Evolutionary conservation across 2,329 filamentous ascomycete genomes (phyloP), one percentile per base, ranked within the genome.

Genomic region (Diaporthe amygdali): DNA sequence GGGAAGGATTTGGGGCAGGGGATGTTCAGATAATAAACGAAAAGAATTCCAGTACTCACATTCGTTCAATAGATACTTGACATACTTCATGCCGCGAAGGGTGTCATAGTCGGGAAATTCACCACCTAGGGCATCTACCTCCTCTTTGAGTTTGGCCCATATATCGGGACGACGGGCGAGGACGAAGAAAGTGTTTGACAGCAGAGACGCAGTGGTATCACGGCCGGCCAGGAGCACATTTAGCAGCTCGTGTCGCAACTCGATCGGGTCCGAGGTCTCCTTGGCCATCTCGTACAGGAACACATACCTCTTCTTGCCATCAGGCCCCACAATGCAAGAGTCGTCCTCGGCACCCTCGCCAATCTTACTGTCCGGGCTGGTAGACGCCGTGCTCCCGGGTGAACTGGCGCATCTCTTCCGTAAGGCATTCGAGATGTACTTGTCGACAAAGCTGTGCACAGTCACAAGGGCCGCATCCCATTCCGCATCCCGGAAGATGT

Each of bases 11-110:
- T 8, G 51, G 5, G 32, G 20, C 3, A 22, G n/a, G 17, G 30
- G 17, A 12, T 25, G 7, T 2, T 44, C 2, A n/a, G 44, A 17
- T n/a, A 25, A 7, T 27, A 17, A 22, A n/a, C 10, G 14, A 8
- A 6, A 54, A 54, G n/a, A 32, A 5, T 30, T 1, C 10, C 55
- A 22, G 47, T 5, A 71, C 74, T 74, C 78, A 86, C 84, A 81
- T 77, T 88, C 86, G 69, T 87, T 85, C 61, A 87, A 51, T 41
- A 82, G 83, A 74, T 78, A 83, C 71, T 82, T 82, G 63, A 88
- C 75, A 72, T 87, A 87, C 70, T 83, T 85, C 72, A 86, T 75
- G 41, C 80, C 80, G 71, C 82, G 82, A 68, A 87, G 74, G 71
- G 84, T 76, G 66, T 85, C 82, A 69, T 83, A 87, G 2, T 78